Base-by-base conservation (phyloP, 2,329 filamentous ascomycete genomes). In the Fusarium keratoplasticum region DNA sequence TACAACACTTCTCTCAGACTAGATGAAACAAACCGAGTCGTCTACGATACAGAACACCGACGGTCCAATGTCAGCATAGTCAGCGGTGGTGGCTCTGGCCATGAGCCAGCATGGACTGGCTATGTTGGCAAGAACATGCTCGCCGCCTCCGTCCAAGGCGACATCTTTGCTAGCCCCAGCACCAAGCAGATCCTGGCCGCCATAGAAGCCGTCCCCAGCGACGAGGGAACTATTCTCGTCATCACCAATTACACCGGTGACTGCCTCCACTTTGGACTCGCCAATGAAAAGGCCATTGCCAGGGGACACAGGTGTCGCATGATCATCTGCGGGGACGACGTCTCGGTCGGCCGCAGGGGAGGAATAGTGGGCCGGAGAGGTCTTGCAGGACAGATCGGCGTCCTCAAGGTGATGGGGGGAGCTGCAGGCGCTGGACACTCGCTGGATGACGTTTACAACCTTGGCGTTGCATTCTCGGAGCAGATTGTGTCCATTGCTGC, bases 211-310 rank as follows among this genome's bases (percentile, higher is more conserved):
- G 87, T 86, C 13, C 88, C 86, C n/a, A 90, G 84, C 31, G 83
- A 86, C 36, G 83, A 83, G 76, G 90, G 90, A 40, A 88, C 87
- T 3, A 87, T 92, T 57, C 82, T 92, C 2, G 87, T 92, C 59
- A 87, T 91, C 69, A 91, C 89, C 54, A 92, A 92, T 80, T 91
- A 92, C 79, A 91, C 90, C 0, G 90, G 90, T 55, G 90, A 91
- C 79, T 90, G 89, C 66, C 82, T 91, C 69, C 90, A 91, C 54
- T 75, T 75, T 38, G 73, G 73, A 0, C 67, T 75, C 6, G 73
- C 73, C 4, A 87, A 87, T 60, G 89, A 90, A 73, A 90, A 87
- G 80, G 89, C 87, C 40, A 86, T 86, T 57, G 87, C 88, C 6
- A 84, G 82, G 25, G 89, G 89, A 20, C 86, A 88, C 72, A 85